Percentiles rank a stretch among this genome's conserved stretches.
Evolutionary conservation across 805 yeast genomes (phyloP).

Genomic region (Clavispora fructus): DNA sequence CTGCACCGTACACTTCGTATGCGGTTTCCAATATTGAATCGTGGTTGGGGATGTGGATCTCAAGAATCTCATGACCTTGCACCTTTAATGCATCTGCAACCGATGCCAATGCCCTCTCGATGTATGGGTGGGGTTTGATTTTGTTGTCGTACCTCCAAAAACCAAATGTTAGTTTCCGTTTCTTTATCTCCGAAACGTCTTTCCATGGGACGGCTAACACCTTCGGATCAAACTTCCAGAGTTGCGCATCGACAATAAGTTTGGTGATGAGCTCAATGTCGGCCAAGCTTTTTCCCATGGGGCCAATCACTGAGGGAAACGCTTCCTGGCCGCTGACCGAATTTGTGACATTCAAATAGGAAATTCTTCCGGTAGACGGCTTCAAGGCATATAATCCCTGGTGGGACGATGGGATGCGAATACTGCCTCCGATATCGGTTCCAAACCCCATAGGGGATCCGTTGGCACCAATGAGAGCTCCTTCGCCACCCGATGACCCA

Average conservation of each 20-base stretch:
- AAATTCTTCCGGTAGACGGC: constrained; percentile 51
- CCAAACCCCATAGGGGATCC: constrained; percentile 60
- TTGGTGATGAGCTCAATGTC: constrained; percentile 64
- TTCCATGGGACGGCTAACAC: constrained; percentile 49
- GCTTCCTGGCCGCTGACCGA: constrained; percentile 48
- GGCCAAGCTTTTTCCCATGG: constrained; percentile 54
- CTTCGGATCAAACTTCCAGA: constrained; percentile 50
- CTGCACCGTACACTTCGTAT: background rate
- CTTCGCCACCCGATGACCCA: constrained; percentile 68
- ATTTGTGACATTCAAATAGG: constrained; percentile 9
- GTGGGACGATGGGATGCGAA: constrained; percentile 61
- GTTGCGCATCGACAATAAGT: constrained; percentile 54
- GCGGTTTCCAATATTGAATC: background rate
- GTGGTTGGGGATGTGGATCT: background rate
- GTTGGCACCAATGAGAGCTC: constrained; percentile 50
- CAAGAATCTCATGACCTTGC: constrained; percentile 1
- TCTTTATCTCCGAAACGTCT: constrained; percentile 29
- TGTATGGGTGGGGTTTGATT: constrained; percentile 1
- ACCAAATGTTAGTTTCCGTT: background rate
- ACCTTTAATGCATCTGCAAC: background rate
- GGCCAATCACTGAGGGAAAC: constrained; percentile 60
- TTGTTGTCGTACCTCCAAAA: background rate
- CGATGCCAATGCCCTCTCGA: background rate
- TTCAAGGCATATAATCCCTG: constrained; percentile 55
- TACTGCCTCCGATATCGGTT: constrained; percentile 66